Conservation (phyloP, 371 early-diverging fungal genomes). For the Syncephalastrum sp. region DNA sequence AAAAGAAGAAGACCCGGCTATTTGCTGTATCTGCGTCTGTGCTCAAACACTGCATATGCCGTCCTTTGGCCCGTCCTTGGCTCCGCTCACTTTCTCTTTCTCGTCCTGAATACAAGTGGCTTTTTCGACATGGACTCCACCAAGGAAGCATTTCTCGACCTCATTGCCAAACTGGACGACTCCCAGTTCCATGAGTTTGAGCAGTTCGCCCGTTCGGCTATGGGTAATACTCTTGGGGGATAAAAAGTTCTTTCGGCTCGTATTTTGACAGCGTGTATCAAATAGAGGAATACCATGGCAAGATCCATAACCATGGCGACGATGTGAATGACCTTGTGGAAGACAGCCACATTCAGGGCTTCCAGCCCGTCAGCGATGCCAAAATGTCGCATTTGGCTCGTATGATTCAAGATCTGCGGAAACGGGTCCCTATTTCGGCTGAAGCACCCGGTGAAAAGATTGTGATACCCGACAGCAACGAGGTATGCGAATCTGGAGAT, state of each 20-base stretch:
- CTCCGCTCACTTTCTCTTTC: too few relatives aligned
- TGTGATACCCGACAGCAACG: constrained; percentile 51
- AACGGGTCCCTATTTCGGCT: constrained; percentile 54
- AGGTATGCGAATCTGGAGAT: constrained; percentile 22
- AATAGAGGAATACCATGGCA: constrained; percentile 41
- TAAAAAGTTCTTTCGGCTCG: not conserved
- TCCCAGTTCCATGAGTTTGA: constrained; percentile 54
- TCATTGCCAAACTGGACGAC: constrained; percentile 50
- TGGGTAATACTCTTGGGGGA: constrained; percentile 33
- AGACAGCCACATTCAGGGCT: constrained; percentile 23
- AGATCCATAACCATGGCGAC: constrained; percentile 30
- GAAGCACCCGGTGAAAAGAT: constrained; percentile 64
- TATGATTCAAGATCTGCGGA: constrained; percentile 58
- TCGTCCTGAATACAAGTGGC: too few relatives aligned
- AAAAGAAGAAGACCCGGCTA: too few relatives aligned
- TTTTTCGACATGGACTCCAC: constrained; percentile 22
- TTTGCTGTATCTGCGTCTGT: too few relatives aligned
- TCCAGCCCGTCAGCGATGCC: constrained; percentile 41
- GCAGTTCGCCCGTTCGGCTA: constrained; percentile 53
- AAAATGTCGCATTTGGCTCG: constrained; percentile 44
- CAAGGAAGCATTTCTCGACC: constrained; percentile 54
- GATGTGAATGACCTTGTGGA: constrained; percentile 19
- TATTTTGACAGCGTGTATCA: constrained; percentile 2
- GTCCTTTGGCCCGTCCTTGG: too few relatives aligned
- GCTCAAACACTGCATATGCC: too few relatives aligned